Conservation (phyloP, 2,329 filamentous ascomycete genomes). For the Alternaria sp. region DNA sequence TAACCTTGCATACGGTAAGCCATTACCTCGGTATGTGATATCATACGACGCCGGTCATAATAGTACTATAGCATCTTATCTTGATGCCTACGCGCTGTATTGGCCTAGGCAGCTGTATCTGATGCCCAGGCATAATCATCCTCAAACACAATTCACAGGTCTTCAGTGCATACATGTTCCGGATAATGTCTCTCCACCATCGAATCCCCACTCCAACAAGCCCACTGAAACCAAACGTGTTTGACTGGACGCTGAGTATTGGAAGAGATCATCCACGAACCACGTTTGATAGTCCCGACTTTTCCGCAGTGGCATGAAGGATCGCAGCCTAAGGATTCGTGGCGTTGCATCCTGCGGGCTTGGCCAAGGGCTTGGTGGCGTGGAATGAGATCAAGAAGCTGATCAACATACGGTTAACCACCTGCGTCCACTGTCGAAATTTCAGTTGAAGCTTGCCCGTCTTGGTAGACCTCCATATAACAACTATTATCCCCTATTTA, state of each 20-base stretch:
- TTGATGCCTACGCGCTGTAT: neutral
- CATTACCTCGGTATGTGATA: neutral
- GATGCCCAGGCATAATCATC: neutral
- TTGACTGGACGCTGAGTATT: neutral
- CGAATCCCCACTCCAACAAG: neutral
- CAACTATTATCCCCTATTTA: neutral
- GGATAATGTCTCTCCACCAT: neutral
- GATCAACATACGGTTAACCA: neutral
- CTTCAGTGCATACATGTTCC: neutral
- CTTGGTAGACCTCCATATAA: neutral
- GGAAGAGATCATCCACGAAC: slow-evolving; percentile 4
- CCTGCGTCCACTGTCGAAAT: neutral
- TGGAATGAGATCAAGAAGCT: neutral
- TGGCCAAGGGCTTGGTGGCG: neutral
- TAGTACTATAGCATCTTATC: neutral
- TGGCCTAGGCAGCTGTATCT: neutral
- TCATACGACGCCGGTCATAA: neutral
- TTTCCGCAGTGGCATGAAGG: neutral
- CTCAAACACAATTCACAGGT: neutral
- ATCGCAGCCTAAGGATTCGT: neutral
- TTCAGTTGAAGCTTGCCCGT: neutral
- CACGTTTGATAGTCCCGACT: slow-evolving; percentile 3
- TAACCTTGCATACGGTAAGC: neutral
- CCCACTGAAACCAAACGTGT: neutral
- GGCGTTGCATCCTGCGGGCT: slow-evolving; percentile 2